Evolutionary conservation across 2,329 filamentous ascomycete species (phyloP).

Genomic region (Microdochium nivale): DNA sequence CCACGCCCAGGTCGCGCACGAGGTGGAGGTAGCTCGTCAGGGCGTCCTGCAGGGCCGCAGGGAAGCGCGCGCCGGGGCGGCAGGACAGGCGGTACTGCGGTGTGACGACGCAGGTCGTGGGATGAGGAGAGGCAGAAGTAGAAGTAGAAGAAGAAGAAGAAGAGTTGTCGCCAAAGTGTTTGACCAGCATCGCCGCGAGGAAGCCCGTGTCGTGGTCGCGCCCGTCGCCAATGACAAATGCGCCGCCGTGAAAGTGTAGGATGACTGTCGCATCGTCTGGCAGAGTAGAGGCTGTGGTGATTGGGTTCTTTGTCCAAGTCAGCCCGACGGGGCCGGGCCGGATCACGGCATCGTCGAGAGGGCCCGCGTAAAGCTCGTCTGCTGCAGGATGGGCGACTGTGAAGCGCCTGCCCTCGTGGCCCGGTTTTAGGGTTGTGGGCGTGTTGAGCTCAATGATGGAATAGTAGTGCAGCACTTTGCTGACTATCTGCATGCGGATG

Average conservation of each 20-base stretch:
- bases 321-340: not conserved
- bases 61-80: conserved; percentile 27
- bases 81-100: conserved; percentile 37
- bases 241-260: conserved; percentile 19
- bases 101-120: conserved; percentile 17
- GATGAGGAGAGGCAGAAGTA: too few relatives aligned
- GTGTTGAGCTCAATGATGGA: not conserved
- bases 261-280: conserved; percentile 6
- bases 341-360: not conserved
- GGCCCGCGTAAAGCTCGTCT: not conserved
- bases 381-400: not conserved
- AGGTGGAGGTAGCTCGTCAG: conserved; percentile 32
- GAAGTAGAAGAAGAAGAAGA: too few relatives aligned
- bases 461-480: not conserved
- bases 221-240: conserved; percentile 13
- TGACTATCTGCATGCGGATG: not conserved
- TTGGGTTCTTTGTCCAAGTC: not conserved
- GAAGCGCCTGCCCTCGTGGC: not conserved
- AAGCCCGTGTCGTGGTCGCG: conserved; percentile 4
- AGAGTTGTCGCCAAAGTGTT: conserved; percentile 16
- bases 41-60: conserved; percentile 35
- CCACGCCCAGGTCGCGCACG: conserved; percentile 25
- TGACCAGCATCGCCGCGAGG: conserved; percentile 6
- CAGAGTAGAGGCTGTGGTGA: not conserved
- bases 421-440: not conserved